Conservation (phyloP, 164 flowering plant genomes). For the Pachysandra terminalis region DNA sequence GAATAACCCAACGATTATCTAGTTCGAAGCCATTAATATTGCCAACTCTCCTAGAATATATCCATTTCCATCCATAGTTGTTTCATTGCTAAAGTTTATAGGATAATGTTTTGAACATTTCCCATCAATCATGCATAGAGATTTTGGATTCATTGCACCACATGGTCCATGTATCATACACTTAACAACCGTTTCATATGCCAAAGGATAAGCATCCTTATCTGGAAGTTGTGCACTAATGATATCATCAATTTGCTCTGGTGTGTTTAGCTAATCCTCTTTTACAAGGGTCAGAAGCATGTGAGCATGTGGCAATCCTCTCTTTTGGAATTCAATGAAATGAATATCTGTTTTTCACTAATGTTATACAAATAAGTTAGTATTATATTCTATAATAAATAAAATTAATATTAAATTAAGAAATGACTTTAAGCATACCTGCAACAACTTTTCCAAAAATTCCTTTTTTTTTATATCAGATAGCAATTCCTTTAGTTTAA, state of each 20-base stretch:
- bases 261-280: background rate
- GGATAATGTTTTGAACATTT: background rate
- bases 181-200: background rate
- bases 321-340: slow-evolving; percentile 17
- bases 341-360: background rate
- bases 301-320: slow-evolving; percentile 18
- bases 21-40: background rate
- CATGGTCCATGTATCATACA: background rate
- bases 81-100: background rate
- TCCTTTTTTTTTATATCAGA: background rate
- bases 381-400: no score
- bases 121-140: background rate
- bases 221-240: slow-evolving; percentile 17
- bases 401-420: background rate
- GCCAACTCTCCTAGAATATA: background rate
- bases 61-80: background rate
- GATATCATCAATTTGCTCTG: slow-evolving; percentile 7
- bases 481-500: slow-evolving; percentile 1
- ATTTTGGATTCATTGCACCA: background rate
- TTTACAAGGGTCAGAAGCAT: background rate
- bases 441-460: background rate
- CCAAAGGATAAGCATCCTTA: background rate
- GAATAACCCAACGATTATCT: slow-evolving; percentile 7
- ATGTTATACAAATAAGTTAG: background rate
- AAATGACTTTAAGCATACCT: background rate